Percentiles rank a stretch among this genome's conserved stretches.
Evolutionary conservation across 2,329 filamentous ascomycete species (phyloP).

Genomic region (Colletotrichum cordylinicola): DNA sequence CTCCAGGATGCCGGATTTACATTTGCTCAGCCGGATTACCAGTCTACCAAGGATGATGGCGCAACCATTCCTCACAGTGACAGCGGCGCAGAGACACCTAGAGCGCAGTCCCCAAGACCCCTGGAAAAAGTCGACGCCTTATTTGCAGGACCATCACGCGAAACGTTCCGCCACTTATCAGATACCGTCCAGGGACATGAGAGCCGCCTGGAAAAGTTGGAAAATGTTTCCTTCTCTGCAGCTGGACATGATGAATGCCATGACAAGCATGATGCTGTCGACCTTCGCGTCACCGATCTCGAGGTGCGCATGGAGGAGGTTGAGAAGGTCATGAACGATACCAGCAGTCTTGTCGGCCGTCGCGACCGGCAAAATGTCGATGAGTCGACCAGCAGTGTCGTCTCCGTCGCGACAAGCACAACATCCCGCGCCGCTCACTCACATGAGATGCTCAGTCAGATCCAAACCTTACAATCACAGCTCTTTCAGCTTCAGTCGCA

Average conservation of each 20-base stretch:
- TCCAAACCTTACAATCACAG: slow-evolving; percentile 56
- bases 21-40: slow-evolving; percentile 21
- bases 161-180: slow-evolving; percentile 50
- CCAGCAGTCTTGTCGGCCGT: slow-evolving; percentile 43
- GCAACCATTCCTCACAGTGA: slow-evolving; percentile 26
- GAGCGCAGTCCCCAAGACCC: slow-evolving; percentile 14
- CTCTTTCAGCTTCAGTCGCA: slow-evolving; percentile 63
- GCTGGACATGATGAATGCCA: slow-evolving; percentile 72
- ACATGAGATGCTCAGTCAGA: slow-evolving; percentile 54
- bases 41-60: slow-evolving; percentile 26
- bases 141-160: slow-evolving; percentile 31
- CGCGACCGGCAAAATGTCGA: slow-evolving; percentile 45
- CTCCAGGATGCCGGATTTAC: slow-evolving; percentile 23
- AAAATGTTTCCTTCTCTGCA: slow-evolving; percentile 72
- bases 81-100: slow-evolving; percentile 28
- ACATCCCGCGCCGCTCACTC: slow-evolving; percentile 44
- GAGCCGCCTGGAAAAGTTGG: slow-evolving; percentile 70
- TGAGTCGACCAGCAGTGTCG: slow-evolving; percentile 50
- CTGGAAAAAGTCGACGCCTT: slow-evolving; percentile 13
- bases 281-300: slow-evolving; percentile 72
- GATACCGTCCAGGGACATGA: slow-evolving; percentile 66
- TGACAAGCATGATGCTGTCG: slow-evolving; percentile 70
- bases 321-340: slow-evolving; percentile 58
- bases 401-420: slow-evolving; percentile 50
- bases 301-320: slow-evolving; percentile 68